These are phyloP conservation scores for Penicillium sp. DNA, from an alignment of 2,329 filamentous ascomycete species.

Conservation along the genomic window DNA sequence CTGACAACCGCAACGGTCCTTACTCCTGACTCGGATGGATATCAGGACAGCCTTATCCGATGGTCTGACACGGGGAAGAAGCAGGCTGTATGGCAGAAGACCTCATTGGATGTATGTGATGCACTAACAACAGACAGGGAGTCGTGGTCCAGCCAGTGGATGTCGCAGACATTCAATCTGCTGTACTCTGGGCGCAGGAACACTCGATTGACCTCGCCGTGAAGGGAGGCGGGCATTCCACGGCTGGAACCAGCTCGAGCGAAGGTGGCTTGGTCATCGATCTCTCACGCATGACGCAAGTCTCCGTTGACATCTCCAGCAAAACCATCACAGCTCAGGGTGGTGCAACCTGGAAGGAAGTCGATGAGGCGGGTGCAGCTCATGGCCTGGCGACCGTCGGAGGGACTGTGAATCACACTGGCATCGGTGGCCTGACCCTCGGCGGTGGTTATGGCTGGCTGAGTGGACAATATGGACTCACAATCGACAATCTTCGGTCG, in stretches of 20 bases:
- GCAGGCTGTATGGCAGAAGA: constrained; percentile 30
- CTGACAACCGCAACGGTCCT: constrained; percentile 21
- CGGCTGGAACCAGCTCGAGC: constrained; percentile 57
- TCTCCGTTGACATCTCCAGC: constrained; percentile 52
- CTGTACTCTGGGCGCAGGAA: constrained; percentile 51
- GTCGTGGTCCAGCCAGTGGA: constrained; percentile 51
- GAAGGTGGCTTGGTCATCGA: constrained; percentile 62
- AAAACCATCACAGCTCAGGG: constrained; percentile 56
- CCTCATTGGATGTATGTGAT: background rate
- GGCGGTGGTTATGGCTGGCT: constrained; percentile 64
- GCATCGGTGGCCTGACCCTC: constrained; percentile 62
- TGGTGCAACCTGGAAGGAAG: constrained; percentile 60
- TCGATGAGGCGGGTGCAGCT: constrained; percentile 57
- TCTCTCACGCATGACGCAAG: constrained; percentile 56
- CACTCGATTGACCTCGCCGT: constrained; percentile 34
- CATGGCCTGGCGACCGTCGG: constrained; percentile 63
- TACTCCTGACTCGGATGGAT: constrained; percentile 30
- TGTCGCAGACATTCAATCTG: constrained; percentile 46
- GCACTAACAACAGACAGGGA: constrained; percentile 39
- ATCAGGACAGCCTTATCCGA: constrained; percentile 29
- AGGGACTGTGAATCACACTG: constrained; percentile 66
- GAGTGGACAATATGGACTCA: constrained; percentile 58
- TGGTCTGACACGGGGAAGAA: constrained; percentile 40
- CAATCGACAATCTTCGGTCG: constrained; percentile 54
- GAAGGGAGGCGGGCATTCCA: constrained; percentile 50